Evolutionary conservation across 1,284 basidiomycete species (phyloP).

Genomic region (Phylloporus gajari): DNA sequence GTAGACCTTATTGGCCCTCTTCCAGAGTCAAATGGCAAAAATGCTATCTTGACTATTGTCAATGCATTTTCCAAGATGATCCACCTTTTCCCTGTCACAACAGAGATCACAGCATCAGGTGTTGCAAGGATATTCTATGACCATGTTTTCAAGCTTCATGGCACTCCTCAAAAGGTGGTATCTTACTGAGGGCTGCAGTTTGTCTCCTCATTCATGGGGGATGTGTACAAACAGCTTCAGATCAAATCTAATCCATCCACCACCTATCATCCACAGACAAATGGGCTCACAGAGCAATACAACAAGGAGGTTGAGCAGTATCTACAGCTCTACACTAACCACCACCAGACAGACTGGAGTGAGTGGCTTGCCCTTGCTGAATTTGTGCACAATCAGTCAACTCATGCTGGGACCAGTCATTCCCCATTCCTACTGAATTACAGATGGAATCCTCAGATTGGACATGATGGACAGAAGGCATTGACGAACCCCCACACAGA

Average conservation of each 20-base stretch:
- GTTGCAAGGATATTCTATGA: background rate
- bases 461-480: background rate
- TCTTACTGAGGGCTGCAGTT: conserved; percentile 47
- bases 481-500: background rate
- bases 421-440: background rate
- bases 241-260: background rate
- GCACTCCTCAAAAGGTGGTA: background rate
- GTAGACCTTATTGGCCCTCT: conserved; percentile 25
- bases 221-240: conserved; percentile 23
- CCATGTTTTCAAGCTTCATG: background rate
- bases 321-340: conserved; percentile 36
- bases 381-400: conserved; percentile 37
- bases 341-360: conserved; percentile 45
- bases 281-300: conserved; percentile 46
- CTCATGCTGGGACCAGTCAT: background rate
- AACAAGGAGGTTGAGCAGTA: conserved; percentile 48
- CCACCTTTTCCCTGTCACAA: background rate
- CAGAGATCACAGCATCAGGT: background rate
- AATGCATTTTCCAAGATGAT: conserved; percentile 47
- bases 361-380: conserved; percentile 43
- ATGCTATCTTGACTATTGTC: conserved; percentile 51
- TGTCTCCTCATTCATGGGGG: conserved; percentile 36
- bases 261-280: conserved; percentile 48
- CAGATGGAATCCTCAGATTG: background rate
- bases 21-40: conserved; percentile 44